Percentiles rank a stretch among this genome's conserved stretches.
These are phyloP conservation scores for Trichoderma simmonsii DNA, from an alignment of 2,329 filamentous ascomycete species.

Conservation along the genomic window DNA sequence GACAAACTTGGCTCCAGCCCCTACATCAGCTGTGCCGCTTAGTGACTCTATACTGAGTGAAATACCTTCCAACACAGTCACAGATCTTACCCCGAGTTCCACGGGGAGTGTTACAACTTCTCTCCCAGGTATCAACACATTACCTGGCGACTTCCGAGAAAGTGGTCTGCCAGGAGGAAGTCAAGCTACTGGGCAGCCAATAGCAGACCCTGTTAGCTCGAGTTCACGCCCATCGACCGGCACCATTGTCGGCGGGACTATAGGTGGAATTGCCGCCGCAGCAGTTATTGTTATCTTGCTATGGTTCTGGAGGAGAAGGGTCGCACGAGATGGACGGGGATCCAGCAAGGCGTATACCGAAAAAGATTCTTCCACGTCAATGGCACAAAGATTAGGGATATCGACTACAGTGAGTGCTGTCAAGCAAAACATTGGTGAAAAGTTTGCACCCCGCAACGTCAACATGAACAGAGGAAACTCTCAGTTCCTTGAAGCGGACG, in stretches of 20 bases:
- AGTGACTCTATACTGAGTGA: neutral
- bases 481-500: conserved; percentile 43
- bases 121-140: neutral
- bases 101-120: neutral
- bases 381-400: neutral
- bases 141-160: neutral
- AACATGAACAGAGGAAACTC: conserved; percentile 53
- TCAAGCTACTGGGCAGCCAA: neutral
- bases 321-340: conserved; percentile 8
- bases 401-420: neutral
- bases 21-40: neutral
- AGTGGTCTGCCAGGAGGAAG: neutral
- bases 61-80: neutral
- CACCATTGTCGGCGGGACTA: conserved; percentile 50
- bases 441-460: conserved; percentile 30
- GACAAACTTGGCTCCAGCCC: neutral
- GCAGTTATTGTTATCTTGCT: conserved; percentile 46
- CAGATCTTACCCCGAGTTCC: neutral
- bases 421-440: neutral
- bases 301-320: conserved; percentile 49
- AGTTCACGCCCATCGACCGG: conserved; percentile 23
- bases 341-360: conserved; percentile 29
- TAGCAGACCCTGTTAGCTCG: neutral
- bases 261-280: conserved; percentile 45
- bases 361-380: conserved; percentile 43